These are phyloP conservation scores for Trichoderma atrobrunneum DNA, from an alignment of 2,329 filamentous ascomycete genomes.

Conservation along the genomic window DNA sequence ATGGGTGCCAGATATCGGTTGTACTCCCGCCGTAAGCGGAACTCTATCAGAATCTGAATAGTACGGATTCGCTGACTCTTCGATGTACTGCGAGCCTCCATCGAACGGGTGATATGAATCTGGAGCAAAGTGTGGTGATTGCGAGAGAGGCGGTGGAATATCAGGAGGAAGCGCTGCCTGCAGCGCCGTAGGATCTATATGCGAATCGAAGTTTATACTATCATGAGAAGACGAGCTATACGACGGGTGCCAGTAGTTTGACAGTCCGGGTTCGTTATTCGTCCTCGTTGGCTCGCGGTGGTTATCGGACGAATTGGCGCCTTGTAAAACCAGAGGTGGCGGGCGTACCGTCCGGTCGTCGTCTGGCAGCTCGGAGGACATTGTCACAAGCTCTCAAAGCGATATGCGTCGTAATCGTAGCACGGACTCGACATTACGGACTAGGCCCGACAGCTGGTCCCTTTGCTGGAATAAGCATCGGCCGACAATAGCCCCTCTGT, in stretches of 20 bases:
- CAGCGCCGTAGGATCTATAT: conserved; percentile 52
- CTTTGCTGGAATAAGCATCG: background rate
- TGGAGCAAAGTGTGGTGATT: conserved; percentile 28
- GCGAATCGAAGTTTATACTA: conserved; percentile 42
- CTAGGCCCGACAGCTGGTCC: background rate
- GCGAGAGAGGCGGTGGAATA: conserved; percentile 36
- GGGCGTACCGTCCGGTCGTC: conserved; percentile 29
- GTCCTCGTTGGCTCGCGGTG: conserved; percentile 6
- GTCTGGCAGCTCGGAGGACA: conserved; percentile 32
- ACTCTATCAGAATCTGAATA: conserved; percentile 57
- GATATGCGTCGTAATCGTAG: background rate
- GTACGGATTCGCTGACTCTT: conserved; percentile 33
- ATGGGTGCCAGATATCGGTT: conserved; percentile 53
- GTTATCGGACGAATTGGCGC: conserved; percentile 41
- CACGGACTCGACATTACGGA: conserved; percentile 1
- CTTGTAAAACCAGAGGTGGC: conserved; percentile 67
- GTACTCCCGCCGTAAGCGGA: conserved; percentile 54
- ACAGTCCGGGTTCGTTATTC: conserved; percentile 43
- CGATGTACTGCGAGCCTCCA: conserved; percentile 33
- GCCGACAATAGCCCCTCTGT: background rate
- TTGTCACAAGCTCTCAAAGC: conserved; percentile 21
- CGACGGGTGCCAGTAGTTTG: conserved; percentile 53
- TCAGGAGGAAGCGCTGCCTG: conserved; percentile 56
- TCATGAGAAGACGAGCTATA: conserved; percentile 40
- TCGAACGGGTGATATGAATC: conserved; percentile 33